Evolutionary conservation across 208 protist species (phyloP), one percentile per base, ranked within the genome.

Genomic region (Leptomonas pyrrhocoris): DNA sequence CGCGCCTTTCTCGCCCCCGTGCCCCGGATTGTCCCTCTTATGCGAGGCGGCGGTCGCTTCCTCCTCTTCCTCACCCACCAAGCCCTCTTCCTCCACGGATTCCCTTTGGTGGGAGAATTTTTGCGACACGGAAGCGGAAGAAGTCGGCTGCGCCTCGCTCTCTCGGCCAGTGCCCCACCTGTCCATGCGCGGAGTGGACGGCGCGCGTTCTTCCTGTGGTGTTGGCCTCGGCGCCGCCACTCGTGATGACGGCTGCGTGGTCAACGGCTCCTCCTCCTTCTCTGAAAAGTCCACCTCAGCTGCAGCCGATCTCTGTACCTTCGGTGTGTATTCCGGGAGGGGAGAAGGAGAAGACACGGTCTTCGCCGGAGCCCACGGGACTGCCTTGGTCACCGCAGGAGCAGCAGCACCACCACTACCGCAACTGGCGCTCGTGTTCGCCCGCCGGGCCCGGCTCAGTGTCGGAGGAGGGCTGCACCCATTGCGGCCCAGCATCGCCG

Each of bases 401-500:
- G 3, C 42, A 34, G n/a, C 42, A 62, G n/a, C 36, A 46, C 9
- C 38, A 43, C 8, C 50, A 55, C 50, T 25, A 51, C 46, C 7
- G 46, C 15, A 9, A 51, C 5, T 53, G 2, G 48, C 21, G 21
- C 21, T 15, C 5, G 48, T 30, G 45, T 40, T 64, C 31, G 36
- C 1, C 1, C 54, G 42, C 15, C 36, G 34, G 1, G 63, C 36
- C 13, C 55, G 71, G 36, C 46, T 65, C 15, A 77, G 63, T 15
- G 28, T 70, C 40, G 72, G 72, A 13, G 72, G 72, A 6, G 72
- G 64, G 51, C 57, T 77, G 64, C 72, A 59, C 23, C 21, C 63
- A 48, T 67, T 36, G 6, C 63, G 50, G n/a, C 72, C 63, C 15
- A 77, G 57, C 63, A 66, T 65, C 5, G 64, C 45, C 23, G 72